Percentiles rank a stretch among this genome's conserved stretches.
phyloP scores from a whole-genome alignment of 805 yeast species.

The Pichia exigua region DNA sequence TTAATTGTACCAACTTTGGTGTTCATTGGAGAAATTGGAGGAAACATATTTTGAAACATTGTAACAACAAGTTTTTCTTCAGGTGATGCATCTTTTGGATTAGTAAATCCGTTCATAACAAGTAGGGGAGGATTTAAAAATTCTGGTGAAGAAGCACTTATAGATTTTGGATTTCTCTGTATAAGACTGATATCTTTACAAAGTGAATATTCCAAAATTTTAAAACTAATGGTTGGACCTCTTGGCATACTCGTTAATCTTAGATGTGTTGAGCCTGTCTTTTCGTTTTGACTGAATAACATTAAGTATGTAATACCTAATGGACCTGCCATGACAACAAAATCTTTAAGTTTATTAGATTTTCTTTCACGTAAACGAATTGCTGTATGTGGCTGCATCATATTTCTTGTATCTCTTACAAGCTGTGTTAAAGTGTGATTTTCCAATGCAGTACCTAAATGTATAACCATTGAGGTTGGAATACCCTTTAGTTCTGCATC shows the following conservation, averaged over 20 bases:
- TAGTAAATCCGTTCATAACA: conserved; percentile 85
- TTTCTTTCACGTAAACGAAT: conserved; percentile 79
- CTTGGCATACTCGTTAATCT: conserved; percentile 83
- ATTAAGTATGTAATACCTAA: conserved; percentile 85
- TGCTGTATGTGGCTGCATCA: conserved; percentile 97
- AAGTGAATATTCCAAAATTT: conserved; percentile 67
- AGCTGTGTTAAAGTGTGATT: conserved; percentile 79
- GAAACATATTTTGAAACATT: conserved; percentile 91
- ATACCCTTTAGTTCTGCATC: conserved; percentile 64
- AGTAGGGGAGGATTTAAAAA: conserved; percentile 76
- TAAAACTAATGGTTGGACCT: conserved; percentile 90
- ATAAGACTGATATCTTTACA: conserved; percentile 69
- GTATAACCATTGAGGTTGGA: conserved; percentile 91
- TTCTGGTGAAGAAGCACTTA: conserved; percentile 56
- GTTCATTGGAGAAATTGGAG: conserved; percentile 82
- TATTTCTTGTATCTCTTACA: conserved; percentile 76
- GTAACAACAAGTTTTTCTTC: conserved; percentile 81
- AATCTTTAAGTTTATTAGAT: conserved; percentile 81
- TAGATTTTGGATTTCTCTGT: conserved; percentile 71
- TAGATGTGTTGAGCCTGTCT: conserved; percentile 70
- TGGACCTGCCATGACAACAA: conserved; percentile 98
- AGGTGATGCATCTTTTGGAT: conserved; percentile 53
- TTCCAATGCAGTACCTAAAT: conserved; percentile 65
- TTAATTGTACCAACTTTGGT: conserved; percentile 69
- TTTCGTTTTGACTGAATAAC: conserved; percentile 74